Base-by-base conservation (phyloP, 306 rosid genomes). In the Comarum palustre region DNA sequence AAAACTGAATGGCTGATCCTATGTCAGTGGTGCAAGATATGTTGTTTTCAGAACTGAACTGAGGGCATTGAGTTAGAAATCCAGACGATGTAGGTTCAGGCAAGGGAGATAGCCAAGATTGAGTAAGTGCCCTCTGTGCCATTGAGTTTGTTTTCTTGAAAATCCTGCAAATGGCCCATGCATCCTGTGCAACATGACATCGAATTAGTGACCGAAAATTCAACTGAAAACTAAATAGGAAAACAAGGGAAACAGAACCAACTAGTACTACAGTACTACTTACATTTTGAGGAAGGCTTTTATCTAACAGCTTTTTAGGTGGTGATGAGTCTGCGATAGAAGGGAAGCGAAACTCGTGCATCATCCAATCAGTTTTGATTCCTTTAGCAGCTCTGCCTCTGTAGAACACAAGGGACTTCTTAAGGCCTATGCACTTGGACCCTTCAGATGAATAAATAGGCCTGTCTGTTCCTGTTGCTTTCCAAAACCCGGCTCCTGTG, bases 161-260 rank as follows among this genome's bases (percentile, higher is more conserved):
- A 78, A 92, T 88, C 85, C 92, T 92, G 51, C 98, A 92, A 10
- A 92, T 88, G 59, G 98, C 92, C 98, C 94, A 92, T 57, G 96
- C 79, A 66, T 90, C 96, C 98, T 92, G 87, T n/a, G 39, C 8
- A 74, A 22, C 42, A 47, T 38, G 31, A 38, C 31, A n/a, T 20
- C 9, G 0, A n/a, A 38, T 36, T 38, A 63, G 46, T 9, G 64
- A 25, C 36, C 9, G 15, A 19, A 61, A 52, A 74, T 19, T 31
- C 14, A 77, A 8, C 14, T 31, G 5, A 7, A 50, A 72, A 13
- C 38, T 50, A 55, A 38, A 1, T 20, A 15, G 36, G 42, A 8
- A 43, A 22, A 22, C 16, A 27, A 31, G 36, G 4, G 1, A 34
- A 38, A 70, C 47, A 14, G 43, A 71, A 61, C 60, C 2, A 31